Percentiles rank a stretch among this genome's conserved stretches.
Conservation (phyloP, 108 stramenopile genomes). For the Aurantiochytrium sp. region DNA sequence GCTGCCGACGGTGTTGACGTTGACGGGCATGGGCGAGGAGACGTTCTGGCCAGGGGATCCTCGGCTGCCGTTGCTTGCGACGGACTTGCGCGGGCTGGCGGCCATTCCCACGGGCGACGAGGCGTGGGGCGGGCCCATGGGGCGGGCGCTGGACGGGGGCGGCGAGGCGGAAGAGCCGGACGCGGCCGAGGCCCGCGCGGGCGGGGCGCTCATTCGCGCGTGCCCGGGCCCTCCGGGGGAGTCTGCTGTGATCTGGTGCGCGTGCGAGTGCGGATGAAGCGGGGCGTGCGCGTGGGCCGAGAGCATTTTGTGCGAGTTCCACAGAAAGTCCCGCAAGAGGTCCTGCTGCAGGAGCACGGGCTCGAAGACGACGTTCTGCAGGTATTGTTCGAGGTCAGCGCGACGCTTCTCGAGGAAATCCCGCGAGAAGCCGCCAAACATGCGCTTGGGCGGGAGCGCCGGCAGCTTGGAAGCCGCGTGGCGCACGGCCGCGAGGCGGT, state of each 20-base stretch:
- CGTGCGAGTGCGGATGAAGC: too few species aligned
- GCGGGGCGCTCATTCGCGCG: too few species aligned
- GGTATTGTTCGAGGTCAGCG: not conserved
- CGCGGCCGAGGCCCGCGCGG: too few species aligned
- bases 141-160: too few species aligned
- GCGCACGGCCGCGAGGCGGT: not conserved
- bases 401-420: constrained; percentile 17
- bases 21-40: not conserved
- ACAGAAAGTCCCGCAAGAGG: not conserved
- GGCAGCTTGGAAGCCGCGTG: not conserved
- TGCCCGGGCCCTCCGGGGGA: too few species aligned
- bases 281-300: too few species aligned
- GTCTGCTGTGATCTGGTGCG: too few species aligned
- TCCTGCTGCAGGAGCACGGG: not conserved
- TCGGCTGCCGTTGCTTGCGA: not conserved
- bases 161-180: too few species aligned
- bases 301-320: not conserved
- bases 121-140: too few species aligned
- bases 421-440: not conserved
- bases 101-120: not conserved
- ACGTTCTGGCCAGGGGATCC: not conserved
- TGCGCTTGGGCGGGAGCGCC: constrained; percentile 5
- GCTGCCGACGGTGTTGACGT: not conserved
- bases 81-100: not conserved
- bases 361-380: not conserved